phyloP scores from a whole-genome alignment of 148 eudicot species.

The Camellia japonica region DNA sequence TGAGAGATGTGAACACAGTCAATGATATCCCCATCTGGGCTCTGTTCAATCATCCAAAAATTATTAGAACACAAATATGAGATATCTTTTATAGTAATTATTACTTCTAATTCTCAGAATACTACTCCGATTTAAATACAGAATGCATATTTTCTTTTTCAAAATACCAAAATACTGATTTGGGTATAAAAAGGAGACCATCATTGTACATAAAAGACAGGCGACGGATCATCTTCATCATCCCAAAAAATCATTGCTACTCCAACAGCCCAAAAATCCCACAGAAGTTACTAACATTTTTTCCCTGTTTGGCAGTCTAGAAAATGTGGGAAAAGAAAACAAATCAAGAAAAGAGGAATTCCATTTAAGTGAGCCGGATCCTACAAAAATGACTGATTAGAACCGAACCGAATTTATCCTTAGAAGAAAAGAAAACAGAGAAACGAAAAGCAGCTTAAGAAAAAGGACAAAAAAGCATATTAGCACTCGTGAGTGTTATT shows the following conservation, averaged over 20 bases:
- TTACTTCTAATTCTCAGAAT: too few relatives aligned
- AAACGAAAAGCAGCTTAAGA: background rate
- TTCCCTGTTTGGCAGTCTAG: background rate
- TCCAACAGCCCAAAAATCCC: background rate
- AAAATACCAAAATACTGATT: background rate
- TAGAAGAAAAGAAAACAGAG: too few relatives aligned
- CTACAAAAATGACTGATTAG: background rate
- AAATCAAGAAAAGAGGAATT: conserved; percentile 7
- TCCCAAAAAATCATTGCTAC: background rate
- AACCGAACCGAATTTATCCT: background rate
- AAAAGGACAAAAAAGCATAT: background rate
- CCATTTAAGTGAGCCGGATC: background rate
- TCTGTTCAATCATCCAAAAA: conserved; percentile 43
- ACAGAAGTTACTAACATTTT: background rate
- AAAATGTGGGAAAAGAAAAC: background rate
- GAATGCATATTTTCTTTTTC: background rate
- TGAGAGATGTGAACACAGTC: conserved; percentile 82
- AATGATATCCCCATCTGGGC: conserved; percentile 90
- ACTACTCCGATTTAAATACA: too few relatives aligned
- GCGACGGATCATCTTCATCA: background rate
- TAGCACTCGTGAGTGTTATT: background rate
- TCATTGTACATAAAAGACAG: background rate
- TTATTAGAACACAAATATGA: background rate
- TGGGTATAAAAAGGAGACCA: background rate
- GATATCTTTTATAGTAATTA: too few relatives aligned